Evolutionary conservation across 306 rosid species (phyloP), one percentile per base, ranked within the genome.

Genomic region (Hippophae tibetana): DNA sequence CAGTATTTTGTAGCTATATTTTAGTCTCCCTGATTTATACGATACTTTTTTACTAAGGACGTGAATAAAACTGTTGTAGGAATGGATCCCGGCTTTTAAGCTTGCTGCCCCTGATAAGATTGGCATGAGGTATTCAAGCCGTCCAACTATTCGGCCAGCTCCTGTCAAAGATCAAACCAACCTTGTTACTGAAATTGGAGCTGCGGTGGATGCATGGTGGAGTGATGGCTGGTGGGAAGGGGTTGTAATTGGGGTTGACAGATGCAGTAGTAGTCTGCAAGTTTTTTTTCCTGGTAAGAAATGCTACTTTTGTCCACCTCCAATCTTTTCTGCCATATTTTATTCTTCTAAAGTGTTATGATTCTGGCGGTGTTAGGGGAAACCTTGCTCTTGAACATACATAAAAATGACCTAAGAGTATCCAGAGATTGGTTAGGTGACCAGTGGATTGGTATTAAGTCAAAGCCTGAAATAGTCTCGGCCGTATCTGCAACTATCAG

Each of bases 161-260:
- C 96, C 84, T 61, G 71, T 76, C 5, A 67, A 71, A 61, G 95
- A 73, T 61, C 81, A 62, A 74, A 61, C 60, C 7, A 86, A 75
- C 68, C 72, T 66, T 54, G 76, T 57, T 26, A 58, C 82, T 11
- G 82, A 77, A 52, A 70, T 84, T 40, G 99, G 99, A 60, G 70
- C 69, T 55, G 94, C 95, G 43, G 82, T 92, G 44, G 99, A 92
- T 73, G 99, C 90, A 53, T 88, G 96, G 99, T 92, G 99, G 99
- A 88, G 99, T 46, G 99, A 92, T 68, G 99, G 99, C 47, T 92
- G 99, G 99, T 92, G 99, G 99, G 99, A 92, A 79, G 99, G 99
- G 38, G 82, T 88, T 70, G 78, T 83, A 54, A 80, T 76, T 68
- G 81, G 76, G 72, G 60, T 78, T 64, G 85, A 79, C 9, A 44